Percentiles rank a stretch among this genome's conserved stretches.
phyloP scores from a whole-genome alignment of 2,329 filamentous ascomycete species.

The Orbilia blumenaviensis region DNA sequence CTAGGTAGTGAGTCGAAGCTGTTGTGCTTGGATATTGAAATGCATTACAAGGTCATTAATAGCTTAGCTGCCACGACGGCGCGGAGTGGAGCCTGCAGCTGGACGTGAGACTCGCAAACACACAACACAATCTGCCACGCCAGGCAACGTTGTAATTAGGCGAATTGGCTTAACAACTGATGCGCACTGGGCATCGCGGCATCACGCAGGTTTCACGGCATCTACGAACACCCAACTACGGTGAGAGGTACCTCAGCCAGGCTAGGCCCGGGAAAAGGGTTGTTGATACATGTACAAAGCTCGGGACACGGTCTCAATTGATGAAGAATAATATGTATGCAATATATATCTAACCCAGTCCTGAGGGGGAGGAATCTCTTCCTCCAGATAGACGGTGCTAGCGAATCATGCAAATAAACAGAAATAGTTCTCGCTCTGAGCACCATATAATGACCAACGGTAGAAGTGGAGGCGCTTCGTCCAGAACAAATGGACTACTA shows the following conservation, averaged over 20 bases:
- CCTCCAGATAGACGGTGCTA: slow-evolving; percentile 51
- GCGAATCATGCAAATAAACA: slow-evolving; percentile 51
- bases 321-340: slow-evolving; percentile 42
- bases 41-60: slow-evolving; percentile 17
- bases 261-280: no score
- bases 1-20: background rate
- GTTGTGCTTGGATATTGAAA: background rate
- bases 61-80: slow-evolving; percentile 18
- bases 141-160: background rate
- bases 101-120: slow-evolving; percentile 23
- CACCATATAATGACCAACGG: slow-evolving; percentile 53
- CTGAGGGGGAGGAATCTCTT: slow-evolving; percentile 9
- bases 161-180: background rate
- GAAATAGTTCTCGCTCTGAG: slow-evolving; percentile 47
- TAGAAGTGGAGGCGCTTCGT: slow-evolving; percentile 52
- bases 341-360: slow-evolving; percentile 54
- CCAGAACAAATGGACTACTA: slow-evolving; percentile 54
- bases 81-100: slow-evolving; percentile 6
- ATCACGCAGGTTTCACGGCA: slow-evolving; percentile 1
- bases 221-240: no score
- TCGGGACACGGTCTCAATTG: no score
- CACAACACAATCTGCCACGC: slow-evolving; percentile 28
- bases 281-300: no score
- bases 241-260: no score
- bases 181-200: background rate